A percentile compares a stretch with the other conserved stretches of the same genome.
phyloP scores from a whole-genome alignment of 371 early-diverging fungal genomes.

The Apophysomyces ossiformis region DNA sequence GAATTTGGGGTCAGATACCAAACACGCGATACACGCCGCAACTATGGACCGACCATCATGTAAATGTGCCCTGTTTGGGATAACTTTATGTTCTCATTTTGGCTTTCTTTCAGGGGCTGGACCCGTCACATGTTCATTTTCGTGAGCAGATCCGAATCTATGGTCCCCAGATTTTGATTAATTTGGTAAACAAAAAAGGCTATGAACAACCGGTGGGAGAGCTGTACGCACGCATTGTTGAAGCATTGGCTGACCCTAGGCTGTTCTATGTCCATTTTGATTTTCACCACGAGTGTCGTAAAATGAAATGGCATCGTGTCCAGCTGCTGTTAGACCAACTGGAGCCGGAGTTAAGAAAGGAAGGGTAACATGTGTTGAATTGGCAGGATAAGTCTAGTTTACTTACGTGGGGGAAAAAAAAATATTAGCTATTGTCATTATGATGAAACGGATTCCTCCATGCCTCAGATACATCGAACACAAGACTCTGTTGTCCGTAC shows the following conservation, averaged over 20 bases:
- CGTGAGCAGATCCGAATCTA: constrained; percentile 68
- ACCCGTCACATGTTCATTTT: constrained; percentile 72
- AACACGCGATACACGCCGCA: constrained; percentile 91
- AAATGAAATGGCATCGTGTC: constrained; percentile 87
- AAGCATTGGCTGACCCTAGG: constrained; percentile 54
- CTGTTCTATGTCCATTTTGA: constrained; percentile 90
- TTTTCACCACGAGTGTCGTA: constrained; percentile 94
- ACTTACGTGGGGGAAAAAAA: background rate
- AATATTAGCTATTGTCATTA: constrained; percentile 22
- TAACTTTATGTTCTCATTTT: background rate
- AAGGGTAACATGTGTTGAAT: constrained; percentile 52
- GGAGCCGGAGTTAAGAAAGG: constrained; percentile 62
- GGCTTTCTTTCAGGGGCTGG: constrained; percentile 25
- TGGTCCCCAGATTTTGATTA: constrained; percentile 82
- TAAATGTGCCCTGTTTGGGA: constrained; percentile 7
- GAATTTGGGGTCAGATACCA: constrained; percentile 93
- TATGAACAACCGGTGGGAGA: constrained; percentile 84
- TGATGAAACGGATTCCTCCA: constrained; percentile 18
- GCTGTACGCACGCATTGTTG: constrained; percentile 61
- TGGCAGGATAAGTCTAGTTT: background rate
- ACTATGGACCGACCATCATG: constrained; percentile 55
- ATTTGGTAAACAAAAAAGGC: constrained; percentile 88
- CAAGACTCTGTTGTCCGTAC: constrained; percentile 92
- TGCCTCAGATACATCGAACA: constrained; percentile 29
- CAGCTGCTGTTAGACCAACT: constrained; percentile 75